Base-by-base conservation (phyloP, 1,284 basidiomycete genomes). In the Malassezia nana region DNA sequence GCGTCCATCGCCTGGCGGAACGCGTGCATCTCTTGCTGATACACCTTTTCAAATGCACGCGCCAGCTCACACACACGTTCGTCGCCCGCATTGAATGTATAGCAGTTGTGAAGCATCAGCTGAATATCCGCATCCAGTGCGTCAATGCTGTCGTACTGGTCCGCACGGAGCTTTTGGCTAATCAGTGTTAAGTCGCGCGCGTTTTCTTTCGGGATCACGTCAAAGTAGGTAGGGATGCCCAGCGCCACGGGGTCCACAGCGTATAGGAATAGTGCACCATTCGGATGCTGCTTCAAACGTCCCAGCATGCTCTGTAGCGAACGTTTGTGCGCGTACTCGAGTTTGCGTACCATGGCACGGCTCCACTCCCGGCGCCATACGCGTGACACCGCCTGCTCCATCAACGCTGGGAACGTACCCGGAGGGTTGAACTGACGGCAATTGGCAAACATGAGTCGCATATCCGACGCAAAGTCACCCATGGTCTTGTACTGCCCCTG, bases 141-240 rank as follows among this genome's bases (percentile, higher is more conserved):
- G 32, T 85, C 84, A 35, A 84, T 75, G 1, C 81, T 80, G 32
- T 85, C 84, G 74, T 90, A 91, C 74, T 84, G 84, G 77, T 89
- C 87, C 26, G 75, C 76, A 52, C 92, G 86, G 53, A 96, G 78
- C 69, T 87, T 90, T 59, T 79, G 77, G 60, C 84, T 82, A 70
- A 98, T 92, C 33, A 85, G 83, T 50, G 79, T 78, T 50, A 98
- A 77, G 76, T 96, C 92, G 32, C 92, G 82, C 2, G 89, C 88
- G 61, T 92, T 84, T 65, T 87, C 86, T 57, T 79, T 80, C 6
- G 84, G 83, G 64, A 94, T 86, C 52, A 90, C 76, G 39, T 87
- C 82, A 71, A 83, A 84, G 71, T 91, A 92, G 13, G 82, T 83
- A 4, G 89, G 88, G 45, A 92, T 87, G 13, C 81, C 81, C 24